Evolutionary conservation across 192 early-diverging fungal species (phyloP).

Genomic region (Helicostylum pulchrum): DNA sequence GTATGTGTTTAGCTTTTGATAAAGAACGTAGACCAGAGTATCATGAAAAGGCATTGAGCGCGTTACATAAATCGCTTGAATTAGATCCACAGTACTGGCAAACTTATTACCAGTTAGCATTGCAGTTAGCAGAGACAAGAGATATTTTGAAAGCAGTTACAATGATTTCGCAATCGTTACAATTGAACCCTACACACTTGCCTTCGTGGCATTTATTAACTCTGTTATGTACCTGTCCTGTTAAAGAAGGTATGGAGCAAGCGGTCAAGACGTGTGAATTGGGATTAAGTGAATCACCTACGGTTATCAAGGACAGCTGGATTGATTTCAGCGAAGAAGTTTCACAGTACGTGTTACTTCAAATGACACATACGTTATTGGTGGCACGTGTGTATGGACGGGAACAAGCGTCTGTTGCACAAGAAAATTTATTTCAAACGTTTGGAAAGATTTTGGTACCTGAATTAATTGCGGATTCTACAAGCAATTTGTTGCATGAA

Average conservation of each 20-base stretch:
- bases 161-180: conserved; percentile 50
- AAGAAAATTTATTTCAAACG: conserved; percentile 58
- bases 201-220: conserved; percentile 74
- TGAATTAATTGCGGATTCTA: conserved; percentile 22
- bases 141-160: conserved; percentile 55
- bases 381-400: conserved; percentile 49
- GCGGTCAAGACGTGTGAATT: conserved; percentile 65
- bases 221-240: conserved; percentile 57
- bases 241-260: conserved; percentile 56
- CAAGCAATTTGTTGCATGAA: conserved; percentile 19
- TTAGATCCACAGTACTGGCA: conserved; percentile 50
- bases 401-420: conserved; percentile 46
- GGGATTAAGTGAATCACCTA: conserved; percentile 48
- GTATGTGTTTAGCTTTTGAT: conserved; percentile 46
- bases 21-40: conserved; percentile 59
- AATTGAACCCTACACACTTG: conserved; percentile 49
- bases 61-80: conserved; percentile 49
- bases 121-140: conserved; percentile 67
- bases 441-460: conserved; percentile 54
- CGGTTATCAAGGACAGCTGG: not conserved
- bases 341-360: conserved; percentile 48
- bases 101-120: conserved; percentile 60
- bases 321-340: conserved; percentile 34
- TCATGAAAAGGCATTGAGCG: conserved; percentile 55
- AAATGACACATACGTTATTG: conserved; percentile 57